Conservation (phyloP, 805 yeast genomes). For the Wickerhamiella spandovensis region DNA sequence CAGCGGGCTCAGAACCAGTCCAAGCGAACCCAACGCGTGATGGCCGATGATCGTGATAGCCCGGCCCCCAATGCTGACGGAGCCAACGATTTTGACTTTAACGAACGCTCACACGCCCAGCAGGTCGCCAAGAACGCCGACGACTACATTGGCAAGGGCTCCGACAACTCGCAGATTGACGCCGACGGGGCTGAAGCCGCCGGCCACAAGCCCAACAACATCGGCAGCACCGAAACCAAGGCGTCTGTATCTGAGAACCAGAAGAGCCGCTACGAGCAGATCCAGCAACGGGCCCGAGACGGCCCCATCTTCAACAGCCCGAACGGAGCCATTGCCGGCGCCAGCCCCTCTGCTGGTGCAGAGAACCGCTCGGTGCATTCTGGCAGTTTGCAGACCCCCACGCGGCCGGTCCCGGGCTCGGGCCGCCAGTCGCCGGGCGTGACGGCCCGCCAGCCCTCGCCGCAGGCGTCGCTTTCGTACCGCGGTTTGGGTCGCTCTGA, state of each 20-base stretch:
- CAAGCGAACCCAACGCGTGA: constrained; percentile 6
- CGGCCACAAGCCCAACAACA: not conserved
- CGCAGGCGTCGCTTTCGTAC: not conserved
- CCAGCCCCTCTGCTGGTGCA: not conserved
- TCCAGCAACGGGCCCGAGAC: constrained; percentile 3
- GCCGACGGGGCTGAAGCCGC: not conserved
- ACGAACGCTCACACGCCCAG: not conserved
- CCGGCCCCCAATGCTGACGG: constrained; percentile 3
- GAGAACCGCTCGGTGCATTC: not conserved
- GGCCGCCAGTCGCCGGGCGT: not conserved
- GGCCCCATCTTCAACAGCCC: not conserved
- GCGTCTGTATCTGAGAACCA: constrained; percentile 8
- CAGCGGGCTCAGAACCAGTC: constrained; percentile 7
- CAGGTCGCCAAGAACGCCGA: constrained; percentile 11
- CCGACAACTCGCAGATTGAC: not conserved
- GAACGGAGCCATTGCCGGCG: not conserved
- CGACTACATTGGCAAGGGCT: constrained; percentile 3
- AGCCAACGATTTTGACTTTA: not conserved
- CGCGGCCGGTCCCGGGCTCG: not conserved
- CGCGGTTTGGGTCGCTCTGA: not conserved
- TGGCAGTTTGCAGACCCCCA: not conserved
- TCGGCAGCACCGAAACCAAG: constrained; percentile 13
- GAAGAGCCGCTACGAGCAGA: constrained; percentile 10
- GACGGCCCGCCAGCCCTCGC: not conserved
- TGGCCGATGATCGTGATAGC: constrained; percentile 2